Percentiles rank a stretch among this genome's conserved stretches.
Conservation (phyloP, 176 grass and related monocot genomes). For the Carex cristatella region DNA sequence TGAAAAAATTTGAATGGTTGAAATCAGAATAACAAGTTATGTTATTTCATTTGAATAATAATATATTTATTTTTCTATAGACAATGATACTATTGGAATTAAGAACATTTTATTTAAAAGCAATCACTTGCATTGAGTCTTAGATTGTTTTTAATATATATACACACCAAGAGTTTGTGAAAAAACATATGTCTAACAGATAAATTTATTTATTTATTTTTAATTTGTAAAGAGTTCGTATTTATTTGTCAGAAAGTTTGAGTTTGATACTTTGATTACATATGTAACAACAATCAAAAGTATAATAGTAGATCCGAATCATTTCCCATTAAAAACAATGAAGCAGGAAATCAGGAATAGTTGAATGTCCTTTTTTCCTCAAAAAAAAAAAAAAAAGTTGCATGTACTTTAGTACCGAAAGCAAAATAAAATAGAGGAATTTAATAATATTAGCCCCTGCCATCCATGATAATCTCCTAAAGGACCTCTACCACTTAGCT, state of each 20-base stretch:
- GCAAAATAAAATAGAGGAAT: neutral
- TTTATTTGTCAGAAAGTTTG: neutral
- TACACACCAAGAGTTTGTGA: neutral
- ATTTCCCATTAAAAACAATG: neutral
- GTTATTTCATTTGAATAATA: too few species aligned
- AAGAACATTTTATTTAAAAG: neutral
- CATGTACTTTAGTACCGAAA: constrained; percentile 24
- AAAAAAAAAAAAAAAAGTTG: neutral
- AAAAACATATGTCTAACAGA: neutral
- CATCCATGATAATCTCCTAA: neutral
- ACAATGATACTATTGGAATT: neutral
- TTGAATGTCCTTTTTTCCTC: neutral
- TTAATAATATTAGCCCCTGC: neutral
- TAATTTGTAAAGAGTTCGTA: neutral
- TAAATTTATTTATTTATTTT: neutral
- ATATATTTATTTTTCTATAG: neutral
- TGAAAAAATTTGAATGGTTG: too few species aligned
- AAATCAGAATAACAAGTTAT: too few species aligned
- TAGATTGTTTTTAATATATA: neutral
- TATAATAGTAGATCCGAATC: neutral
- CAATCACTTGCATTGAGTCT: neutral
- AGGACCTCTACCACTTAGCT: neutral
- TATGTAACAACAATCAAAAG: neutral
- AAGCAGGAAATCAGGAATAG: constrained; percentile 4
- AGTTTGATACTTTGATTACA: neutral